A percentile compares a stretch with the other conserved stretches of the same genome.
These are phyloP conservation scores for Leishmania amazonensis DNA, from an alignment of 208 protist species.

Conservation along the genomic window DNA sequence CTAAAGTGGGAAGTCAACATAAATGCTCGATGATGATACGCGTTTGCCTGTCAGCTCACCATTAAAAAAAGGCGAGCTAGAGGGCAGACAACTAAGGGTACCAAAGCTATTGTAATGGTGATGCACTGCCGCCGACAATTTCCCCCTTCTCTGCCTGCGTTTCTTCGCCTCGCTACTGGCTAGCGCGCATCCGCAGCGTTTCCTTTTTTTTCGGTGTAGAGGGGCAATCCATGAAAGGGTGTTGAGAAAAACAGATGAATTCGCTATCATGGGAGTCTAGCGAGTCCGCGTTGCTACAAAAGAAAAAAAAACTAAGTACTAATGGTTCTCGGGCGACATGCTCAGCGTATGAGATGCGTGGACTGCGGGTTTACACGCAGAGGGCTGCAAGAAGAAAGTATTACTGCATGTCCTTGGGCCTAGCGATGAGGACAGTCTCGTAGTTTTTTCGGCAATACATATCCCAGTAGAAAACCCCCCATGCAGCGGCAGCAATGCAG, in stretches of 20 bases:
- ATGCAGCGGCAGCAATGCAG: conserved; percentile 56
- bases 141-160: background rate
- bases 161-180: background rate
- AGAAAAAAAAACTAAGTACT: conserved; percentile 18
- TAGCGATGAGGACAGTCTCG: conserved; percentile 79
- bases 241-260: background rate
- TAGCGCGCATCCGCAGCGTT: background rate
- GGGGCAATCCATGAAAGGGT: background rate
- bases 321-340: conserved; percentile 1
- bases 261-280: background rate
- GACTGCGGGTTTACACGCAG: background rate
- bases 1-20: background rate
- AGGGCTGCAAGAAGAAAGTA: conserved; percentile 4
- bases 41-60: background rate
- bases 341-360: background rate
- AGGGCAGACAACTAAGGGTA: background rate
- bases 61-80: background rate
- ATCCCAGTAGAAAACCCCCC: conserved; percentile 91
- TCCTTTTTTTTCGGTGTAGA: background rate
- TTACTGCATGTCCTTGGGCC: conserved; percentile 48
- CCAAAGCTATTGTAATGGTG: background rate
- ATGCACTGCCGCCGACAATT: background rate
- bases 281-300: background rate
- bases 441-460: conserved; percentile 81
- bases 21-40: background rate